These are phyloP conservation scores for Penicillium digitatum DNA, from an alignment of 2,329 filamentous ascomycete genomes.

Conservation along the genomic window DNA sequence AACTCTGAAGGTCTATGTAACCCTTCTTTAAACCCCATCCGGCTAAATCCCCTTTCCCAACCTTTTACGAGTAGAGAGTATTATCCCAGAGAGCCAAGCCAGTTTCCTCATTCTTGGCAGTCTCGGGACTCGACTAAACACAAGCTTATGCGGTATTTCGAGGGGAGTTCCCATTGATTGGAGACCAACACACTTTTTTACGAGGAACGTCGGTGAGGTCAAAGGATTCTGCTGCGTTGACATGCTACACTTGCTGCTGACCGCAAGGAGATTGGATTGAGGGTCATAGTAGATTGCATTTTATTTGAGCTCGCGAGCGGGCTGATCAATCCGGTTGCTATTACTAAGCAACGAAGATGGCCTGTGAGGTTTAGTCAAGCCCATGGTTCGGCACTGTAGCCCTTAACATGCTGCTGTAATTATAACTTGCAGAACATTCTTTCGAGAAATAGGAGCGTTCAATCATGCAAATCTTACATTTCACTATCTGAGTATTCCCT, in stretches of 20 bases:
- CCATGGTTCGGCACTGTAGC: not conserved
- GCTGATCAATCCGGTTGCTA: not conserved
- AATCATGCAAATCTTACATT: not conserved
- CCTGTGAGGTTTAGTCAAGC: no score
- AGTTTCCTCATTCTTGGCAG: constrained; percentile 7
- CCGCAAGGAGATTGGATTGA: not conserved
- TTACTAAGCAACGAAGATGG: not conserved
- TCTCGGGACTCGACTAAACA: constrained; percentile 5
- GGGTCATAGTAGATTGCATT: not conserved
- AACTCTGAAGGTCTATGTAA: constrained; percentile 21
- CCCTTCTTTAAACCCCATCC: constrained; percentile 11
- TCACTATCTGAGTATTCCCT: not conserved
- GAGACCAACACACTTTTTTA: not conserved
- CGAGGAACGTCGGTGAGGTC: constrained; percentile 5
- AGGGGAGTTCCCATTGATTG: not conserved
- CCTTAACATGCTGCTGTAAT: no score
- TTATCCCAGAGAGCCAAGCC: not conserved
- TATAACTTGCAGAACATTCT: no score
- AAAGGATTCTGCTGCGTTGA: not conserved
- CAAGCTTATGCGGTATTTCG: constrained; percentile 6
- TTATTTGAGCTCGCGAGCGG: not conserved
- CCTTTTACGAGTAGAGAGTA: not conserved
- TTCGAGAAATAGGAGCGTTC: not conserved
- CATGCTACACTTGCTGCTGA: no score
- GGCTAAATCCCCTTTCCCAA: constrained; percentile 12